Base-by-base conservation (phyloP, 805 yeast genomes). In the Pichia gijzeniarum region DNA sequence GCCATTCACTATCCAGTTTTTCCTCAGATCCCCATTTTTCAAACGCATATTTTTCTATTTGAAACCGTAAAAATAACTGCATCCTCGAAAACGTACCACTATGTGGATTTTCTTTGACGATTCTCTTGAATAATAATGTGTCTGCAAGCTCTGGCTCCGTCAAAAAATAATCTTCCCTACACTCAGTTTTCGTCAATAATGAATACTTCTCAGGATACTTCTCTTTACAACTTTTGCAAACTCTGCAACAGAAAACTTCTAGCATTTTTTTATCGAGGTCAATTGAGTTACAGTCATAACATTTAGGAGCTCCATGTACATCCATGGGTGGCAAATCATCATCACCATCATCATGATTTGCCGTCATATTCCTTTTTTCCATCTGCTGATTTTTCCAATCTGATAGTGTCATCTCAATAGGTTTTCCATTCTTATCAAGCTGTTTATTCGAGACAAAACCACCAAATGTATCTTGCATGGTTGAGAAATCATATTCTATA, bases 21-120 rank as follows among this genome's bases (percentile, higher is more conserved):
- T 88, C 96, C 9, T 82, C 75, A 1, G 95, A 83, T 1, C 93
- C 95, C 99, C 99, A 93, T 65, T 93, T 91, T 59, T 85, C 82
- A 68, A 82, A 86, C 0, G 98, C 95, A 64, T 74, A 86, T 56
- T 83, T 87, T 62, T 93, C 99, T n/a, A 93, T 88, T 57, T 93
- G 98, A 58, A 80, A 85, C 48, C 99, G 69, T 38, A 93, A 65
- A 66, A 81, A 93, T 45, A 93, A 70, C 72, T 90, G 95, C 99
- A 93, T 93, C 58, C 93, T 76, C 41, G 88, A 84, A 64, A 80
- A 93, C 1, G 88, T 84, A 2, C 80, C 80, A 36, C 90, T 88
- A 63, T 93, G 96, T 0, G 99, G 99, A 59, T 93, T 93, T 2
- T 96, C 88, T 55, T 90, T 86, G 51, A 89, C 95, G 49, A 91